These are phyloP conservation scores for Kwoniella bestiolae DNA, from an alignment of 768 basidiomycete genomes.

Conservation along the genomic window DNA sequence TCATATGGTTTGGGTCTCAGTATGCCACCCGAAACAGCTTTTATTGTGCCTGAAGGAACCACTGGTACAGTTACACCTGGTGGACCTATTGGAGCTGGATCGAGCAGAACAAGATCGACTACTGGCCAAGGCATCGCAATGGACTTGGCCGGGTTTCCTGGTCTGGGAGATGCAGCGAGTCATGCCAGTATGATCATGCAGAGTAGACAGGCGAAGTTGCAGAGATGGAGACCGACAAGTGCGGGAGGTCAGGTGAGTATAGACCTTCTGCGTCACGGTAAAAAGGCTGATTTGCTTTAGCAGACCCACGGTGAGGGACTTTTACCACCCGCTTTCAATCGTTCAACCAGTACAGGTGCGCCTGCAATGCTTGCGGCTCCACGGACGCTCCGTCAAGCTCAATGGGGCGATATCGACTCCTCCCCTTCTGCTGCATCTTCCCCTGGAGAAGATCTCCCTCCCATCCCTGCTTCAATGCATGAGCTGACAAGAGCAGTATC, in stretches of 20 bases:
- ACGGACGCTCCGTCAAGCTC: conserved; percentile 28
- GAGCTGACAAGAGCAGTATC: conserved; percentile 22
- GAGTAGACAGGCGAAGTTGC: conserved; percentile 59
- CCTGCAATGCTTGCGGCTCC: conserved; percentile 46
- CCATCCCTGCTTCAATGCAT: conserved; percentile 26
- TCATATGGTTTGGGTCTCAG: conserved; percentile 37
- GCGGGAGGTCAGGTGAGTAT: conserved; percentile 35
- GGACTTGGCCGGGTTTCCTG: conserved; percentile 42
- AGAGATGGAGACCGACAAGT: conserved; percentile 56
- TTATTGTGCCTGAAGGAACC: conserved; percentile 2
- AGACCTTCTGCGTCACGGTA: no score
- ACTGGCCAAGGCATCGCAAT: conserved; percentile 34
- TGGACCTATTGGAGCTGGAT: conserved; percentile 6
- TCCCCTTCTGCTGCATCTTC: conserved; percentile 31
- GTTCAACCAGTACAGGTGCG: conserved; percentile 45
- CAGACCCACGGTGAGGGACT: conserved; percentile 15
- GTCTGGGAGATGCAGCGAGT: conserved; percentile 48
- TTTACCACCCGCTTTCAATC: conserved; percentile 43
- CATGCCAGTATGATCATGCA: conserved; percentile 59
- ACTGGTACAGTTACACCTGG: conserved; percentile 26
- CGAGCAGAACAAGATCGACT: conserved; percentile 8
- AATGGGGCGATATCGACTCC: conserved; percentile 28
- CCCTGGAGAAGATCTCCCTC: conserved; percentile 42
- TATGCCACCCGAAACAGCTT: conserved; percentile 25
- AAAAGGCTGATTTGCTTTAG: no score